Evolutionary conservation across 768 basidiomycete genomes (phyloP).

Genomic region (Stropharia rugosoannulata): DNA sequence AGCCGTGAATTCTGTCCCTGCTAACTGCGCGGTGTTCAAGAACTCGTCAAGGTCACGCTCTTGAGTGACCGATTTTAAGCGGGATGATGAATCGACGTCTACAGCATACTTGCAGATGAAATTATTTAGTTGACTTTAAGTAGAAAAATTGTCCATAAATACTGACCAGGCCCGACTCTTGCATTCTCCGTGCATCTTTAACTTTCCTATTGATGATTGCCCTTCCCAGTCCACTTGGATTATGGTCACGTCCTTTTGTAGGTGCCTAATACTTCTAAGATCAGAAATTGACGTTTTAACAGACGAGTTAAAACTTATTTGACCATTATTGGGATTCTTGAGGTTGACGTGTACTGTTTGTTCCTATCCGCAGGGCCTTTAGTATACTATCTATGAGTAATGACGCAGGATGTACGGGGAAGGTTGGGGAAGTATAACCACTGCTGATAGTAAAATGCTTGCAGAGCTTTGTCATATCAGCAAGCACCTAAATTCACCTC

Average conservation of each 20-base stretch:
- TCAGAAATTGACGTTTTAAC: neutral
- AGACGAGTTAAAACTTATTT: neutral
- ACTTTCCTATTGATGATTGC: conserved; percentile 93
- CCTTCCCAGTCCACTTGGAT: conserved; percentile 84
- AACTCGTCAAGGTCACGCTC: conserved; percentile 96
- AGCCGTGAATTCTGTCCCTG: conserved; percentile 94
- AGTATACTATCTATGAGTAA: too few species aligned
- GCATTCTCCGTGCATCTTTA: conserved; percentile 65
- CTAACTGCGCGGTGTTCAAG: conserved; percentile 90
- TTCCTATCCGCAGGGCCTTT: too few species aligned
- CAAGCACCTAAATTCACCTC: too few species aligned
- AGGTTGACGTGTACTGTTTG: neutral
- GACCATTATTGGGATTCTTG: neutral
- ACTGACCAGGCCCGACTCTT: conserved; percentile 69
- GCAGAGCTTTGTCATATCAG: too few species aligned
- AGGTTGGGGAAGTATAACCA: too few species aligned
- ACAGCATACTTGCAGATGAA: conserved; percentile 62
- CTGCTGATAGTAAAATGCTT: too few species aligned
- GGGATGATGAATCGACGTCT: conserved; percentile 64
- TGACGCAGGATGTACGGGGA: too few species aligned
- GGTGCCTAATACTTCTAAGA: conserved; percentile 40
- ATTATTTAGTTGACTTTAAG: conserved; percentile 3
- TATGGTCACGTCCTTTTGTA: conserved; percentile 52
- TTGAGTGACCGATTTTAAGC: conserved; percentile 91
- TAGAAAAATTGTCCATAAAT: neutral